phyloP scores from a whole-genome alignment of 2,329 filamentous ascomycete genomes.

The Venturiaceae sp. region DNA sequence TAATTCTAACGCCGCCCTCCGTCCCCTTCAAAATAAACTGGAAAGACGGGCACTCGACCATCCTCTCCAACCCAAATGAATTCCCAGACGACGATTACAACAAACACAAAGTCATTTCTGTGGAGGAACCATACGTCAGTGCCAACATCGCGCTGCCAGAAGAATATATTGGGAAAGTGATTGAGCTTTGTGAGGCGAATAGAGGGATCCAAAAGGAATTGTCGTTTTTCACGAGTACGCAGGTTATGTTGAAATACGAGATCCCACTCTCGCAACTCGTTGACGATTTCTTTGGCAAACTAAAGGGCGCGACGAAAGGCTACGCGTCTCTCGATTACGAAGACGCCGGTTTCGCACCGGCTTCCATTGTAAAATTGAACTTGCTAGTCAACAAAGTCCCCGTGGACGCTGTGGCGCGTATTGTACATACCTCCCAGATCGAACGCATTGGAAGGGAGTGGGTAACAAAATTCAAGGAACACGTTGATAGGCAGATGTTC shows the following conservation, averaged over 20 bases:
- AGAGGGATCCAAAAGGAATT: constrained; percentile 80
- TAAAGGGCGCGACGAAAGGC: constrained; percentile 88
- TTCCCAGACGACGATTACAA: constrained; percentile 67
- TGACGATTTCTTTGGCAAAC: constrained; percentile 93
- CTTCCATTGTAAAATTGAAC: constrained; percentile 79
- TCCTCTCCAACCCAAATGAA: constrained; percentile 77
- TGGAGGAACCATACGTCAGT: constrained; percentile 66
- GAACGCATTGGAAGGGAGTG: constrained; percentile 74
- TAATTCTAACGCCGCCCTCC: constrained; percentile 94
- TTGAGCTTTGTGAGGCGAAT: constrained; percentile 86
- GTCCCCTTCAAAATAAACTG: constrained; percentile 84
- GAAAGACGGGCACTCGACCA: constrained; percentile 63
- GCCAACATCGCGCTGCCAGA: constrained; percentile 86
- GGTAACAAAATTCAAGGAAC: constrained; percentile 94
- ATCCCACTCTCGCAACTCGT: constrained; percentile 83
- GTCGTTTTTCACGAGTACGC: constrained; percentile 82
- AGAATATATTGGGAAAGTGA: constrained; percentile 87
- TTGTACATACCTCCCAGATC: constrained; percentile 75
- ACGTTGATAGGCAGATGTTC: constrained; percentile 94
- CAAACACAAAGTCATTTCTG: constrained; percentile 46
- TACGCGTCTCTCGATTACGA: constrained; percentile 97
- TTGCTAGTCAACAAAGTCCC: constrained; percentile 87
- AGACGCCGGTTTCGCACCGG: constrained; percentile 77
- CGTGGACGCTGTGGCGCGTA: constrained; percentile 87
- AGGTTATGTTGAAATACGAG: constrained; percentile 91